phyloP scores from a whole-genome alignment of 495 filamentous ascomycete species.

The Clavariopsis aquatica region DNA sequence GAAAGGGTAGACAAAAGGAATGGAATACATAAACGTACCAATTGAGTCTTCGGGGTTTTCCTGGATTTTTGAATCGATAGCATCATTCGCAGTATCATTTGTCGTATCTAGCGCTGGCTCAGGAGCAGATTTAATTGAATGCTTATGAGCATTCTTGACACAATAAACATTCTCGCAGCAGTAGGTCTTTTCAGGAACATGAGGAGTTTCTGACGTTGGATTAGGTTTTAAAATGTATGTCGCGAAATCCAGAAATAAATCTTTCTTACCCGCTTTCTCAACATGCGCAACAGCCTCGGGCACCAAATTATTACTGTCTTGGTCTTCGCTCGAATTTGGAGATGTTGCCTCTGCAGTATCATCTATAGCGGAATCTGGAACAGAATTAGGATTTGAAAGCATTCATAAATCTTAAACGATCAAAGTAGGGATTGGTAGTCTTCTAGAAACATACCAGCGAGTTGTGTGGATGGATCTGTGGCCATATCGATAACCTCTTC shows the following conservation, averaged over 20 bases:
- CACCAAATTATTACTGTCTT: neutral
- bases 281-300: neutral
- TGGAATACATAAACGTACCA: neutral
- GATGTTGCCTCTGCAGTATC: no score
- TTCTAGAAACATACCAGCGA: no score
- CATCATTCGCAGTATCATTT: no score
- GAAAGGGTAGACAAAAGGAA: neutral
- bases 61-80: neutral
- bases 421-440: no score
- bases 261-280: neutral
- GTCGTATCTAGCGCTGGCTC: neutral
- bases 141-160: neutral
- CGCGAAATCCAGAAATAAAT: neutral
- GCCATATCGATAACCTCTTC: neutral
- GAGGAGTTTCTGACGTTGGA: neutral
- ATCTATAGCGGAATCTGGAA: no score
- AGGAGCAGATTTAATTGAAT: neutral
- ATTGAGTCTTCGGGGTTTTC: neutral
- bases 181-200: neutral
- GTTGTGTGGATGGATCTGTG: no score
- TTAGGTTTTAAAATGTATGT: neutral
- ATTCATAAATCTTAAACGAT: no score
- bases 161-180: neutral
- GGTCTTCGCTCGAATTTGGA: neutral
- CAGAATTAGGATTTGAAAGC: no score